Base-by-base conservation (phyloP, 352 stramenopile species). In the Globisporangium carolinianum region DNA sequence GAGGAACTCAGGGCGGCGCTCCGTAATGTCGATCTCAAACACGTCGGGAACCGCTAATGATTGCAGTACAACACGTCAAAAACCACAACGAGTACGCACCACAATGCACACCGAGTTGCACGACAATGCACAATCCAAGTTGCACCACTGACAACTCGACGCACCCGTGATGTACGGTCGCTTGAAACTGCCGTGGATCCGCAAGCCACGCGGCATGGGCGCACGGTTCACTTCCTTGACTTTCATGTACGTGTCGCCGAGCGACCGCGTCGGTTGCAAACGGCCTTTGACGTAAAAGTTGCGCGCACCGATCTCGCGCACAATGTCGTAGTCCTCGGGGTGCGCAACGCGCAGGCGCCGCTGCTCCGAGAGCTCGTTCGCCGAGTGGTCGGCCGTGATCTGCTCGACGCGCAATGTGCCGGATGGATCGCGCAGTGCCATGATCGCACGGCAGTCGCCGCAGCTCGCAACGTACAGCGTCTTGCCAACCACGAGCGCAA, bases 161-260 rank as follows among this genome's bases (percentile, higher is more conserved):
- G 36, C 17, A 55, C 51, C 51, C 37, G 51, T 73, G 66, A 87
- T 83, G 53, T 87, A 87, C 5, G 77, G 77, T 10, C 73, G 65
- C 51, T 69, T 69, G 61, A 87, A 87, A 59, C 51, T 79, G 38
- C 77, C 77, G 14, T 65, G 62, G 56, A 87, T 80, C 10, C 77
- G 77, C 38, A 87, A 63, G 1, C 75, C 75, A 14, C 73, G 73
- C 12, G 77, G 77, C 77, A 87, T 87, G 5, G 77, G 77, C 18
- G 71, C 63, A 3, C 68, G 64, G 65, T 87, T 87, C 62, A 87
- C 77, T 18, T 87, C 73, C 53, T 83, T 80, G n/a, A 83, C 69
- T 51, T 87, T 87, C 77, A 87, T 87, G 65, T 87, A 87, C 42
- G 75, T 87, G 57, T 87, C 77, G 32, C 77, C 77, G 45, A 87